phyloP scores from a whole-genome alignment of 495 filamentous ascomycete genomes.

The Delitschia confertaspora region DNA sequence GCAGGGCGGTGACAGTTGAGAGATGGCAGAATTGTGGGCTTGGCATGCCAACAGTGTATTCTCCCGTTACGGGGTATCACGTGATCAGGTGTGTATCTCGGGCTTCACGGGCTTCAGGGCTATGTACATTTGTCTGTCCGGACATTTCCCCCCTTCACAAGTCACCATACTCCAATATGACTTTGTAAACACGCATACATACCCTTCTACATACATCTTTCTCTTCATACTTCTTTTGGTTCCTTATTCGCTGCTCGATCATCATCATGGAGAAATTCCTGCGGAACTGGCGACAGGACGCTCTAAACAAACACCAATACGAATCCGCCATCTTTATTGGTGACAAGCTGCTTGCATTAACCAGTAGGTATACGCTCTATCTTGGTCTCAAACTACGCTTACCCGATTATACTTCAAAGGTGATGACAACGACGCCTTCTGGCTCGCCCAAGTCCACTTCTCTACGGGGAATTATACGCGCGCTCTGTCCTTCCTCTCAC shows the following conservation, averaged over 20 bases:
- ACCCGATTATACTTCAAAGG: slow-evolving; percentile 51
- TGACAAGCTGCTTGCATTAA: slow-evolving; percentile 91
- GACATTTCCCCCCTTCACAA: no score
- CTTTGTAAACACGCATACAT: slow-evolving; percentile 1
- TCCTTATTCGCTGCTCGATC: not conserved
- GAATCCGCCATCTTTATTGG: slow-evolving; percentile 93
- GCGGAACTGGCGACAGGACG: slow-evolving; percentile 86
- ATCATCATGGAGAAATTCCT: slow-evolving; percentile 83
- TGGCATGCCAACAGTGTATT: no score
- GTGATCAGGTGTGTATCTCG: no score
- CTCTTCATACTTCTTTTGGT: not conserved
- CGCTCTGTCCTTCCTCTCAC: slow-evolving; percentile 74
- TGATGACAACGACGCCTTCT: slow-evolving; percentile 83
- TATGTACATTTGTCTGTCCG: no score
- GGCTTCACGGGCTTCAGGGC: no score
- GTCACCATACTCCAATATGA: no score
- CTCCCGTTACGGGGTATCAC: no score
- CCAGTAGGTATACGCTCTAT: slow-evolving; percentile 49
- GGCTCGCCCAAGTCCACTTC: slow-evolving; percentile 92
- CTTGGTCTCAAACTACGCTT: slow-evolving; percentile 6
- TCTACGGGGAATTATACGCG: slow-evolving; percentile 86
- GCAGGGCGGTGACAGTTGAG: no score
- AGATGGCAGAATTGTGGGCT: no score
- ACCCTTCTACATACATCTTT: not conserved
- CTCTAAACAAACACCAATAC: slow-evolving; percentile 85